Conservation (phyloP, 352 stramenopile species). For the Achlya hypogyna region DNA sequence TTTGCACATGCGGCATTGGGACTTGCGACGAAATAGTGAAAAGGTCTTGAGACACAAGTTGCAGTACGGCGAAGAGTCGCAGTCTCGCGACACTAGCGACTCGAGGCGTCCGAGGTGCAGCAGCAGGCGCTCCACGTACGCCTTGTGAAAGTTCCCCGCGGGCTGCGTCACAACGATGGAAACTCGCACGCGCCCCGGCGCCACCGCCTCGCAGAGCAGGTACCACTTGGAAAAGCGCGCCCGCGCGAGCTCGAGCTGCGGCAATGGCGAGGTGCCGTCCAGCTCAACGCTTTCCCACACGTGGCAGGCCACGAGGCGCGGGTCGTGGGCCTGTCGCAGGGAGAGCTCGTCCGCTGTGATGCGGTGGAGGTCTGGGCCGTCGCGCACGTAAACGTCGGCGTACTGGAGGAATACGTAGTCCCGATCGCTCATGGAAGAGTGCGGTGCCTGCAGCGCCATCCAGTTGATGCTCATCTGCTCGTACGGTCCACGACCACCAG, state of each 20-base stretch:
- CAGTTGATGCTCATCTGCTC: constrained; percentile 12
- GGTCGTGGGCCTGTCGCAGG: not conserved
- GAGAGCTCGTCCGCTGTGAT: not conserved
- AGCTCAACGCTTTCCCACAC: constrained; percentile 11
- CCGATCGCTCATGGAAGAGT: constrained; percentile 5
- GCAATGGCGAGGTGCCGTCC: not conserved
- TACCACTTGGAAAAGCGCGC: not conserved
- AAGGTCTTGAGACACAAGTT: constrained; percentile 5
- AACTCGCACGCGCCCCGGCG: not conserved
- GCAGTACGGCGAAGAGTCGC: not conserved
- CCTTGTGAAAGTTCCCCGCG: not conserved
- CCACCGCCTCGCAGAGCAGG: not conserved
- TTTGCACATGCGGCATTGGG: constrained; percentile 11
- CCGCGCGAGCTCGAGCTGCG: not conserved
- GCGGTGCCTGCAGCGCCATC: constrained; percentile 4
- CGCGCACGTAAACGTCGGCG: constrained; percentile 1
- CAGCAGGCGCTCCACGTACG: not conserved
- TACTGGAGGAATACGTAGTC: constrained; percentile 15
- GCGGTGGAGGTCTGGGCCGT: not conserved
- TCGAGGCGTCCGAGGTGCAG: not conserved
- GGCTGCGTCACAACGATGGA: not conserved
- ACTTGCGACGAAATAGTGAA: not conserved
- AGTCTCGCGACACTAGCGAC: not conserved
- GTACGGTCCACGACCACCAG: not conserved
- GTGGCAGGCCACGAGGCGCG: constrained; percentile 2